These are phyloP conservation scores for Stipa capillata DNA, from an alignment of 176 grass and related monocot genomes.

Conservation along the genomic window DNA sequence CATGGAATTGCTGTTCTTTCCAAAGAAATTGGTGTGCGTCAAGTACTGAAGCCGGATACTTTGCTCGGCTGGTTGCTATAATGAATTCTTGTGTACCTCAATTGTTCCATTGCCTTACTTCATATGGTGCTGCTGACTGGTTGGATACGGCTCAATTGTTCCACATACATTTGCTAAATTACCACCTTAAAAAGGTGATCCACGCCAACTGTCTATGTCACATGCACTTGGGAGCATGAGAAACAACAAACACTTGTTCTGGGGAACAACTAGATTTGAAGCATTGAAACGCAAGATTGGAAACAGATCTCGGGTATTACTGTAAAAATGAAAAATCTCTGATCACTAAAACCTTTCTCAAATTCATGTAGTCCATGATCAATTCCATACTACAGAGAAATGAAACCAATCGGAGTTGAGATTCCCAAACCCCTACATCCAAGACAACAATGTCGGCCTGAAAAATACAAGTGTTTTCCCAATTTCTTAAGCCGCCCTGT, in stretches of 20 bases:
- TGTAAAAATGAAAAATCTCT: neutral
- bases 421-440: conserved; percentile 5
- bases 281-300: neutral
- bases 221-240: neutral
- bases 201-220: neutral
- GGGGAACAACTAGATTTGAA: neutral
- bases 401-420: neutral
- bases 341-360: neutral
- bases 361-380: neutral
- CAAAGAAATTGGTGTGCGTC: conserved; percentile 17
- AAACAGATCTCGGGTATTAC: neutral
- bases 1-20: conserved; percentile 11
- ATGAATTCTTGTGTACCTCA: neutral
- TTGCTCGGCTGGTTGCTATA: neutral
- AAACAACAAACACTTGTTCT: no score
- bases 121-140: neutral
- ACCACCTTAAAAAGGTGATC: no score
- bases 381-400: neutral
- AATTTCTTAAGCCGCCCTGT: neutral
- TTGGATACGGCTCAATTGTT: neutral
- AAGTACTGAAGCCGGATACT: neutral
- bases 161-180: neutral
- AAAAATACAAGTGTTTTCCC: neutral
- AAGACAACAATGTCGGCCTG: neutral
- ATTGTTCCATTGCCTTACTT: neutral